phyloP scores from a whole-genome alignment of 306 rosid species.

The Argentina anserina region DNA sequence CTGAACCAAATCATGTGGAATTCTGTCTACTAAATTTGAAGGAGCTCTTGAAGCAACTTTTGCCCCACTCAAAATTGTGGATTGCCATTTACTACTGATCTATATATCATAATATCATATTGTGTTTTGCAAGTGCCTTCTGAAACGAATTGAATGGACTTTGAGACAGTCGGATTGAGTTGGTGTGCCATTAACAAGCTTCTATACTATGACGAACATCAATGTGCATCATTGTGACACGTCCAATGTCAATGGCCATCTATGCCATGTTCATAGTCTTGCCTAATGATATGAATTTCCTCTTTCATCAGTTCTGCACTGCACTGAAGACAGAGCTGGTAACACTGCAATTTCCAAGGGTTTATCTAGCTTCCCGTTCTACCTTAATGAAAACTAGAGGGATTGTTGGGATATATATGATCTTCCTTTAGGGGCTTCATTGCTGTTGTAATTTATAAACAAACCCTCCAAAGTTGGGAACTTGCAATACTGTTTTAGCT shows the following conservation, averaged over 20 bases:
- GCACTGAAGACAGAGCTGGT: not conserved
- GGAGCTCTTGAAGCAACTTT: conserved; percentile 4
- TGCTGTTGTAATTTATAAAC: not conserved
- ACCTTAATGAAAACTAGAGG: not conserved
- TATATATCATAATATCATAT: not conserved
- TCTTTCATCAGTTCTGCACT: not conserved
- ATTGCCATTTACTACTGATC: not conserved
- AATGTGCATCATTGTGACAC: not conserved
- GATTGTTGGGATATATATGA: not conserved
- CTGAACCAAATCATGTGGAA: conserved; percentile 26
- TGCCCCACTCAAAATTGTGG: not conserved
- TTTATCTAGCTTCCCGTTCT: not conserved
- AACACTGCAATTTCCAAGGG: not conserved
- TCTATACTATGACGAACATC: not conserved
- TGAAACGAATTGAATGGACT: not conserved
- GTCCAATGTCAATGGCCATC: not conserved
- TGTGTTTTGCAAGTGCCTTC: not conserved
- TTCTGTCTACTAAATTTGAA: conserved; percentile 9
- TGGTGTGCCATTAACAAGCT: not conserved
- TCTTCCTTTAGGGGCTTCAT: not conserved
- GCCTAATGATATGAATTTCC: not conserved
- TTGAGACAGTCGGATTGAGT: no score
- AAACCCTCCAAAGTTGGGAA: not conserved
- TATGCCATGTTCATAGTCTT: not conserved
- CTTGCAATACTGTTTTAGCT: not conserved